phyloP scores from a whole-genome alignment of 345 rosid genomes.

The Gossypium australe region DNA sequence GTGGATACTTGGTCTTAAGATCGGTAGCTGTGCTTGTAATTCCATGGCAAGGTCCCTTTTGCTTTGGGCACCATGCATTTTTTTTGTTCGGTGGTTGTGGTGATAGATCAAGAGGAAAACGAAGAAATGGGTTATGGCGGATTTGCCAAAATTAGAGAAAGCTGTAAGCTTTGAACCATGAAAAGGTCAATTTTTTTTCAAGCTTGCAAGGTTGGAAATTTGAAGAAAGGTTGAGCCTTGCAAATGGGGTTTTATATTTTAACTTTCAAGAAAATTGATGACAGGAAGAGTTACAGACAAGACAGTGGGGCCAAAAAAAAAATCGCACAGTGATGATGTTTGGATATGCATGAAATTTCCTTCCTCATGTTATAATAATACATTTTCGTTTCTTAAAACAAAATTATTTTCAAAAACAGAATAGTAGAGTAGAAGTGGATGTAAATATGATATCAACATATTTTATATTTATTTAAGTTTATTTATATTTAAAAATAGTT shows the following conservation, averaged over 20 bases:
- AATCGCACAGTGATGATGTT: background rate
- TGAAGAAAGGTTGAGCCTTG: background rate
- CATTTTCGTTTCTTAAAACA: too few relatives aligned
- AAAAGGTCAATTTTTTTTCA: constrained; percentile 19
- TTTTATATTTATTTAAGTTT: too few relatives aligned
- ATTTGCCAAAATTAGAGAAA: constrained; percentile 32
- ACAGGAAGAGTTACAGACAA: constrained; percentile 4
- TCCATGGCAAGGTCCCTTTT: constrained; percentile 63
- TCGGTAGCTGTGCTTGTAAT: constrained; percentile 65
- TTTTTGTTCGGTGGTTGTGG: background rate
- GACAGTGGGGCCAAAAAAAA: background rate
- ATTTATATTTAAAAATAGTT: too few relatives aligned
- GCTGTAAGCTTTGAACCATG: constrained; percentile 21
- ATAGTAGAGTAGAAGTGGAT: too few relatives aligned
- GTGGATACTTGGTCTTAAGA: constrained; percentile 26
- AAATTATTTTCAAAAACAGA: too few relatives aligned
- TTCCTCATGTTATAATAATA: background rate
- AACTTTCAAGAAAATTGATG: constrained; percentile 2
- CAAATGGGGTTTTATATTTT: constrained; percentile 8
- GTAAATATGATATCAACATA: too few relatives aligned
- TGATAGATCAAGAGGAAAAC: background rate
- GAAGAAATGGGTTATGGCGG: background rate
- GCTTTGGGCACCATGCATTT: constrained; percentile 64
- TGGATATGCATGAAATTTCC: constrained; percentile 6
- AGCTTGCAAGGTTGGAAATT: constrained; percentile 20